Evolutionary conservation across 1,139 yeast species (phyloP).

Genomic region (Lodderomyces parapsilosis): DNA sequence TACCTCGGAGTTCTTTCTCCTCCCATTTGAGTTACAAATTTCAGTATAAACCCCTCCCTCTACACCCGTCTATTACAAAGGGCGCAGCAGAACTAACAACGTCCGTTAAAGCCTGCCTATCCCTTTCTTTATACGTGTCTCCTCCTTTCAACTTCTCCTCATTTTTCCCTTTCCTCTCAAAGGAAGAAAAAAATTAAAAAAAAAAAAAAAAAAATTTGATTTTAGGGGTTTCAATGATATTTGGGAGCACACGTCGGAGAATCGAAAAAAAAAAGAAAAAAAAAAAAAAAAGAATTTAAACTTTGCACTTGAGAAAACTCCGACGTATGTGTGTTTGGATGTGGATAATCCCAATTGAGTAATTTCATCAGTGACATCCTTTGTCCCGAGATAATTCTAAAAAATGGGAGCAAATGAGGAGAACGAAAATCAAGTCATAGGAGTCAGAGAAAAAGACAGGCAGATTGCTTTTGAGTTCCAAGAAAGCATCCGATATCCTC

Average conservation of each 20-base stretch:
- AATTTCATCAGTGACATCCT: background rate
- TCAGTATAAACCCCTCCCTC: too few species aligned
- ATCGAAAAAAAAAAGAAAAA: background rate
- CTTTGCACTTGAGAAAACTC: background rate
- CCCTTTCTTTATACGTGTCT: too few species aligned
- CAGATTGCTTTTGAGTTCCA: too few species aligned
- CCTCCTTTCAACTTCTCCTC: too few species aligned
- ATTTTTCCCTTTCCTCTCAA: too few species aligned
- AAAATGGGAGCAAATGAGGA: background rate
- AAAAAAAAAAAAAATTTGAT: too few species aligned
- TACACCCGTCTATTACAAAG: too few species aligned
- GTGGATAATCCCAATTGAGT: background rate
- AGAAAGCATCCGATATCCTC: background rate
- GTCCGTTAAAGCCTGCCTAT: too few species aligned
- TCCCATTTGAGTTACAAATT: background rate
- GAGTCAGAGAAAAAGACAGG: background rate
- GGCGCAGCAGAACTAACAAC: too few species aligned
- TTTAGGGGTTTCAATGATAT: background rate
- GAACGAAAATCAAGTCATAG: too few species aligned
- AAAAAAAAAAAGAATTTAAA: background rate
- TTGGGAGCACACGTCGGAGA: background rate
- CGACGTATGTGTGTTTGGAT: constrained; percentile 1
- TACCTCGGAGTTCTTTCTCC: background rate
- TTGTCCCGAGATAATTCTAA: background rate
- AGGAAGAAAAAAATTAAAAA: too few species aligned